Evolutionary conservation across 2,329 filamentous ascomycete species (phyloP).

Genomic region (Aspergillus sp.): DNA sequence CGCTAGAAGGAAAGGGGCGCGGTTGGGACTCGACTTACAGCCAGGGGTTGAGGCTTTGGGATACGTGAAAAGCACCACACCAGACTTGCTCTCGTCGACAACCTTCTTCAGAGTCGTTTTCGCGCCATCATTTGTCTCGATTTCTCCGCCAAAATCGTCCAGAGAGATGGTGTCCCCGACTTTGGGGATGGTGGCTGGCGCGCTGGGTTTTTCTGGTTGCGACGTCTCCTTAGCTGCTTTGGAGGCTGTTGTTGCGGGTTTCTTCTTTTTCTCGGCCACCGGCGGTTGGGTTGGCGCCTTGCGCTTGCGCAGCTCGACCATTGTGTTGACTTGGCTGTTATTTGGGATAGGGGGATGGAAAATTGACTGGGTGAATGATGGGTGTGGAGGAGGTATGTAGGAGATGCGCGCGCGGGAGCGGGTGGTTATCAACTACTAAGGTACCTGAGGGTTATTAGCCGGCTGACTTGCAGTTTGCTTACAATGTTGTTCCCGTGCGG

Average conservation of each 20-base stretch:
- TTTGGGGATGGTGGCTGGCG: conserved; percentile 20
- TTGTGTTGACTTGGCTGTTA: conserved; percentile 7
- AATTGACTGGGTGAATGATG: neutral
- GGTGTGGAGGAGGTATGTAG: neutral
- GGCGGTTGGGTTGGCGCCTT: conserved; percentile 52
- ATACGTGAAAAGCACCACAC: conserved; percentile 92
- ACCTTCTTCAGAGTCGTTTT: conserved; percentile 78
- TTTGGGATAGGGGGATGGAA: conserved; percentile 1
- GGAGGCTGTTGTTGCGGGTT: conserved; percentile 13
- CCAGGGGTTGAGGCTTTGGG: conserved; percentile 92
- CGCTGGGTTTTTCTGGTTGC: conserved; percentile 24
- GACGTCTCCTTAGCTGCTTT: conserved; percentile 26
- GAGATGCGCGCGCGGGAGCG: neutral
- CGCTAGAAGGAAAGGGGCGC: neutral
- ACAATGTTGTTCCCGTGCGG: too few relatives aligned
- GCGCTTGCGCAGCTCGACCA: conserved; percentile 62
- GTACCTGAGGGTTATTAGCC: too few relatives aligned
- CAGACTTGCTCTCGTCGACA: conserved; percentile 76
- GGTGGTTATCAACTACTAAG: too few relatives aligned
- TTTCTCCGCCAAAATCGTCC: conserved; percentile 60
- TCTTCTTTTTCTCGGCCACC: conserved; percentile 29
- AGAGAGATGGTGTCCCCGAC: conserved; percentile 55
- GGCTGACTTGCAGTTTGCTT: too few relatives aligned
- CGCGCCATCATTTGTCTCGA: conserved; percentile 80
- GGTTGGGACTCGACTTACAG: conserved; percentile 60